These are phyloP conservation scores for Dalbergia cultrata DNA, from an alignment of 306 rosid species.

Conservation along the genomic window DNA sequence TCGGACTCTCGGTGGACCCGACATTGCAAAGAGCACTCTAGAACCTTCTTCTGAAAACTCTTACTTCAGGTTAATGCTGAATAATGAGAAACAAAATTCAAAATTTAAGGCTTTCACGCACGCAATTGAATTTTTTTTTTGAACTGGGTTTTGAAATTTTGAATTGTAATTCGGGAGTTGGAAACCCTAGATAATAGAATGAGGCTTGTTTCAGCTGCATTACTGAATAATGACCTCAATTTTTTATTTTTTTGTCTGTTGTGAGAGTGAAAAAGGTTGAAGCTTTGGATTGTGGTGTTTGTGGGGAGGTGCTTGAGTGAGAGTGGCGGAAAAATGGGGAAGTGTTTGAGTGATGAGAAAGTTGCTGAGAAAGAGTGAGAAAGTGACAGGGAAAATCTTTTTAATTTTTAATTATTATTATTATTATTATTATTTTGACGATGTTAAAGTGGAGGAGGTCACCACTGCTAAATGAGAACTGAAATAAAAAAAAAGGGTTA, in stretches of 20 bases:
- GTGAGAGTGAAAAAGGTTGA: slow-evolving; percentile 33
- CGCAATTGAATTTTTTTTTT: neutral
- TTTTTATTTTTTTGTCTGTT: neutral
- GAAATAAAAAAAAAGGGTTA: too few species aligned
- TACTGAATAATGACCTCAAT: slow-evolving; percentile 28
- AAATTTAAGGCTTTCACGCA: slow-evolving; percentile 36
- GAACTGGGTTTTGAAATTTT: neutral
- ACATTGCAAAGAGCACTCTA: slow-evolving; percentile 58
- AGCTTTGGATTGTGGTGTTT: slow-evolving; percentile 26
- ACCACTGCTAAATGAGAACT: neutral
- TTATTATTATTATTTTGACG: neutral
- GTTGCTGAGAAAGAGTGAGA: slow-evolving; percentile 50
- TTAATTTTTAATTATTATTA: neutral
- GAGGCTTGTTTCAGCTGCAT: slow-evolving; percentile 45
- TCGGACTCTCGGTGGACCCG: slow-evolving; percentile 88
- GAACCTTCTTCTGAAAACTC: slow-evolving; percentile 32
- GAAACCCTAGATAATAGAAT: slow-evolving; percentile 53
- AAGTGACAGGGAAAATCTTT: slow-evolving; percentile 41
- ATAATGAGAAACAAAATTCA: slow-evolving; percentile 26
- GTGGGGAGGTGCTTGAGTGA: slow-evolving; percentile 3
- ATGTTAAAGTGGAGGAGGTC: neutral
- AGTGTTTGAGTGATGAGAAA: slow-evolving; percentile 36
- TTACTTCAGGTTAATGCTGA: slow-evolving; percentile 43
- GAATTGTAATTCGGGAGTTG: neutral
- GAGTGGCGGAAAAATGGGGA: slow-evolving; percentile 30